Base-by-base conservation (phyloP, 106 monocot species). In the Iris macrosiphon region DNA sequence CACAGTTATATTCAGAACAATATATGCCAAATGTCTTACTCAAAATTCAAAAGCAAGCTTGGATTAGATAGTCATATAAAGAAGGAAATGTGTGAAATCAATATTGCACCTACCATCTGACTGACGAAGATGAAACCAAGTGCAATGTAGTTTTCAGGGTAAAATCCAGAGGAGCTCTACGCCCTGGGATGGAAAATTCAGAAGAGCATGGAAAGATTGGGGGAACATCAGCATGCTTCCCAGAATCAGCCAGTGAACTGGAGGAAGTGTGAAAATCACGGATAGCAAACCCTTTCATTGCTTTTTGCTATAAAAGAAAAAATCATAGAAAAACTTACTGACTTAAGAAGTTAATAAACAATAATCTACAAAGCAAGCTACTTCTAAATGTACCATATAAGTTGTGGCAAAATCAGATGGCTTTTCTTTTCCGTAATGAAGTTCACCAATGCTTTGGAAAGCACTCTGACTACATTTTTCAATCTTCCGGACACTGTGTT, bases 131-230 rank as follows among this genome's bases (percentile, higher is more conserved):
- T 58, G 85, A 89, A 45, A 95, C 74, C 53, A 89, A 48, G 23
- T 76, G 64, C 29, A 95, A 60, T 38, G 73, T 46, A 45, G 79
- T 95, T 64, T 95, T 95, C 49, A 95, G 57, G 25, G 89, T 85
- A 17, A 95, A 77, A 79, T 95, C 95, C 45, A 89, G 54, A 55
- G 95, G 95, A 54, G 34, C 32, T 39, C 46, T 82, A 52, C 48
- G 46, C 20, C 89, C 89, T 52, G 67, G 61, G 42, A 95, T 72
- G 16, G 40, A 35, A 71, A 85, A 68, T 65, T 85, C 75, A 46
- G 76, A 55, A n/a, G n/a, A n/a, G n/a, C 61, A 50, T 41, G 57
- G 35, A 49, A 56, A 52, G 5, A 37, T 48, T 27, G 72, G 55
- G 31, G 59, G 43, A 51, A 49, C 40, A 57, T 65, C 66, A 66